Base-by-base conservation (phyloP, 2,329 filamentous ascomycete genomes). In the Monilinia polystroma region DNA sequence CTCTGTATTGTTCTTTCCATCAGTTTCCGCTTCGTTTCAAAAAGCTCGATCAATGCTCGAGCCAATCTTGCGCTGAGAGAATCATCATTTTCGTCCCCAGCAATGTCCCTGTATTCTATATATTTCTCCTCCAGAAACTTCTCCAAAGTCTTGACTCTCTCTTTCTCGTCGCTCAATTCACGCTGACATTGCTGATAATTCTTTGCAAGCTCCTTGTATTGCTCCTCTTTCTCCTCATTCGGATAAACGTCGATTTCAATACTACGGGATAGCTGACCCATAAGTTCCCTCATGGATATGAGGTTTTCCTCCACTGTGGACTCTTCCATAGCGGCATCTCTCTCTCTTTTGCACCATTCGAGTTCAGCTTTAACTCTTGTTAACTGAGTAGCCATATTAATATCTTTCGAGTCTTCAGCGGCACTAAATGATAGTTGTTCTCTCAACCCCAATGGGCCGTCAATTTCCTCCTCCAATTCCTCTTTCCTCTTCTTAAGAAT, bases 1-100 rank as follows among this genome's bases (percentile, higher is more conserved):
- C 58, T 62, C 58, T 62, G 58, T 26, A 51, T 62, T 4, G 58
- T 62, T 26, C 35, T 62, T 38, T 62, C 45, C 45, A 62, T 51
- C n/a, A 62, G 18, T 8, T 51, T 51, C 18, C 58, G n/a, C 58
- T 41, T 52, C 45, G 14, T 23, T 2, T 62, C 29, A 35, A 51
- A 41, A 4, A 62, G 58, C 35, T 62, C 58, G 8, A 62, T 51
- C 7, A 62, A 26, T 52, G 32, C n/a, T 62, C 58, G 45, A 51
- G 58, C 45, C 0, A 62, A 51, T 62, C 32, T 51, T 51, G 58
- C 45, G 10, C 45, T 51, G n/a, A 62, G n/a, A 11, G 45, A 51
- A 26, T 51, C 32, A 16, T 51, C 14, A 2, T 51, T 32, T 3
- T 38, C 32, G 26, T 62, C 45, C 1, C 45, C 14, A 2, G 29